phyloP scores from a whole-genome alignment of 768 basidiomycete genomes.

The Hortiboletus flavorubellus region DNA sequence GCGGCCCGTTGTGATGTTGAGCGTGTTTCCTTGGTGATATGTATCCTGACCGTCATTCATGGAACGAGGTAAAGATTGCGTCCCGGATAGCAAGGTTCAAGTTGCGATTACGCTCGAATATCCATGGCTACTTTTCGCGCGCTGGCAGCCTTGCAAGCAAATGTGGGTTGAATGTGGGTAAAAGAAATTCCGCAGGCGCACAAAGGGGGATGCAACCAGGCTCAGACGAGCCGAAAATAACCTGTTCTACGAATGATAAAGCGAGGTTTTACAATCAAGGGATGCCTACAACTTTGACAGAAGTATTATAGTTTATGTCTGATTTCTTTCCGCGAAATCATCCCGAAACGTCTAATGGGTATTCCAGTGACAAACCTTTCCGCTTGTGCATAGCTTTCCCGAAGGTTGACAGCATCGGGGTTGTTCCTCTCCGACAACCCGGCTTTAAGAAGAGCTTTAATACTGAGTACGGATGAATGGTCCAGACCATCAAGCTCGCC shows the following conservation, averaged over 20 bases:
- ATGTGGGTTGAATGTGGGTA: background rate
- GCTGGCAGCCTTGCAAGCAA: background rate
- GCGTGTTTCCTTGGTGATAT: background rate
- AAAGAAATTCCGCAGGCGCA: background rate
- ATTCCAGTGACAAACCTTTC: conserved; percentile 59
- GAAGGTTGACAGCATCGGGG: conserved; percentile 60
- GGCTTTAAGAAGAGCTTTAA: conserved; percentile 52
- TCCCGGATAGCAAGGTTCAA: too few species aligned
- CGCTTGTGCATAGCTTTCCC: conserved; percentile 72
- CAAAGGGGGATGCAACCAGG: background rate
- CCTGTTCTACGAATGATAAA: background rate
- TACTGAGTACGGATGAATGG: conserved; percentile 46
- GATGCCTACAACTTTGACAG: background rate
- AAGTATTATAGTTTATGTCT: conserved; percentile 53
- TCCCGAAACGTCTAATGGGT: conserved; percentile 50
- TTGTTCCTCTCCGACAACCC: conserved; percentile 61
- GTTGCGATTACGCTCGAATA: too few species aligned
- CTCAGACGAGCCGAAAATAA: background rate
- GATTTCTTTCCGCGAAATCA: conserved; percentile 60
- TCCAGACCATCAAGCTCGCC: conserved; percentile 59
- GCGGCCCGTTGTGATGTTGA: background rate
- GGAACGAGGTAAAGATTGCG: too few species aligned
- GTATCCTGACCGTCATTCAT: background rate
- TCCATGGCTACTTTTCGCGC: too few species aligned
- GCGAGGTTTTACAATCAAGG: background rate